Percentiles rank a stretch among this genome's conserved stretches.
Conservation (phyloP, 1,284 basidiomycete genomes). For the Fomitiporia mediterranea region DNA sequence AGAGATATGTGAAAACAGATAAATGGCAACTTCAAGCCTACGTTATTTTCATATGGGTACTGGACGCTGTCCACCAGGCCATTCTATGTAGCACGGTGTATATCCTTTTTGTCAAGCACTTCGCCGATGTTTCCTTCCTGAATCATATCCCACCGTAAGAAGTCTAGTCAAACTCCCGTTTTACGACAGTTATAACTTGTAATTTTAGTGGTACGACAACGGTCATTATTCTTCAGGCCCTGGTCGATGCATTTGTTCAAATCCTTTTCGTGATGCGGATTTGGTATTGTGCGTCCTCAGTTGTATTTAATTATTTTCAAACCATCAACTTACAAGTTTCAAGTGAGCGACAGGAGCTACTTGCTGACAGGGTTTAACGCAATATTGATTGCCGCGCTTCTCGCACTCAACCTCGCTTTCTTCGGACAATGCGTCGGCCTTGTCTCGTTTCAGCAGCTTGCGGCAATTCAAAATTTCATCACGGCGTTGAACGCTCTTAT, state of each 20-base stretch:
- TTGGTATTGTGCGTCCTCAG: conserved; percentile 5
- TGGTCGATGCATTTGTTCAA: conserved; percentile 3
- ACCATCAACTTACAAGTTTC: neutral
- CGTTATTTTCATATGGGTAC: conserved; percentile 8
- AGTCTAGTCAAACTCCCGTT: no score
- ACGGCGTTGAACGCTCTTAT: conserved; percentile 3
- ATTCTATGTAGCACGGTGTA: conserved; percentile 7
- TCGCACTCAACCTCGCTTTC: neutral
- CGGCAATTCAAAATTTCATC: conserved; percentile 56
- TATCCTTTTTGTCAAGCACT: conserved; percentile 8
- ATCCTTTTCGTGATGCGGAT: neutral
- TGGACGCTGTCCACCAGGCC: conserved; percentile 13
- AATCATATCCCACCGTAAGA: neutral
- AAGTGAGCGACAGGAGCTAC: neutral
- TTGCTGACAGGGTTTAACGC: neutral
- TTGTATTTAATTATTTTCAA: neutral
- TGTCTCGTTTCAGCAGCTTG: neutral
- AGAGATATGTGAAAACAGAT: conserved; percentile 10
- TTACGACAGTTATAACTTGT: no score
- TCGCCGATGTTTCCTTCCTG: neutral
- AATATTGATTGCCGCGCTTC: neutral
- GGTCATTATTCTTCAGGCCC: neutral
- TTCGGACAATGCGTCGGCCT: conserved; percentile 17
- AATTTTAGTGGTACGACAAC: no score
- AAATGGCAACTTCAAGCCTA: neutral